phyloP scores from a whole-genome alignment of 2,329 filamentous ascomycete species.

The Mycosphaerella sp. region DNA sequence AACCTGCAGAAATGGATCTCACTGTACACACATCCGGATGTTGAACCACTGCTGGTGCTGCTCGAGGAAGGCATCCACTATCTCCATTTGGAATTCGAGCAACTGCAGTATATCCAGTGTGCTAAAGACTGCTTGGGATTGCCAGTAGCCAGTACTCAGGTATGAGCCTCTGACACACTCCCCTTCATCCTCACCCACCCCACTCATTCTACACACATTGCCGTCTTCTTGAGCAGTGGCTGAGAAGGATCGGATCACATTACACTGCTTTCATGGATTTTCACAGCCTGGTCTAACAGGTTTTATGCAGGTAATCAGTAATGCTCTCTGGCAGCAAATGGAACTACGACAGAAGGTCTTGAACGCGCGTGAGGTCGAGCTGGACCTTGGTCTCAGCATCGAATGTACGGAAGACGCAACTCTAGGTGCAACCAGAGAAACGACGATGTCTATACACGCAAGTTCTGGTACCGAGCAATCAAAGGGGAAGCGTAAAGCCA shows the following conservation, averaged over 20 bases:
- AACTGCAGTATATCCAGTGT: constrained; percentile 49
- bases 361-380: constrained; percentile 46
- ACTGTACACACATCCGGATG: constrained; percentile 49
- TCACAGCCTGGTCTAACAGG: too few species aligned
- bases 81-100: constrained; percentile 53
- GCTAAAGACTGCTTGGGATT: constrained; percentile 49
- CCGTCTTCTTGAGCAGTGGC: too few species aligned
- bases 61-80: constrained; percentile 56
- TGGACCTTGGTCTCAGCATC: constrained; percentile 48
- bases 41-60: constrained; percentile 50
- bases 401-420: constrained; percentile 34
- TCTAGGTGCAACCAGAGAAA: constrained; percentile 19
- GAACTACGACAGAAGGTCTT: constrained; percentile 51
- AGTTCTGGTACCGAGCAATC: constrained; percentile 15
- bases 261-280: too few species aligned
- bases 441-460: constrained; percentile 27
- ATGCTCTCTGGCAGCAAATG: constrained; percentile 53
- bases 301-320: constrained; percentile 43
- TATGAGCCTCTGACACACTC: too few species aligned
- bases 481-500: constrained; percentile 44
- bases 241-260: too few species aligned
- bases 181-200: too few species aligned
- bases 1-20: constrained; percentile 44
- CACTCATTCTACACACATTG: too few species aligned
- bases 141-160: constrained; percentile 34